Base-by-base conservation (phyloP, 768 basidiomycete genomes). In the Galerina marginata region DNA sequence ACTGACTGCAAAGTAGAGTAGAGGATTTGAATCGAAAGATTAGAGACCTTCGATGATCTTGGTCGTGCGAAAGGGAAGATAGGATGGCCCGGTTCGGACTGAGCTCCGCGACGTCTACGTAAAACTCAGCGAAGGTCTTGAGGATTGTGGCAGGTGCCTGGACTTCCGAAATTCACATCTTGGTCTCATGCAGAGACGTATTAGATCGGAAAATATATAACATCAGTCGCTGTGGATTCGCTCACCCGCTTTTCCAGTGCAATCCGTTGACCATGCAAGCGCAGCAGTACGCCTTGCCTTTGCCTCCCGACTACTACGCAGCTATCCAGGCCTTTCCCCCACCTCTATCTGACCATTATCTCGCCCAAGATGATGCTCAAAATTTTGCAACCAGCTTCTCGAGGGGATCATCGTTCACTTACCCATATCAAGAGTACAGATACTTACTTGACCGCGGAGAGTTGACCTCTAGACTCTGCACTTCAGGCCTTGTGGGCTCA, bases 201-300 rank as follows among this genome's bases (percentile, higher is more conserved):
- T 76, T 75, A 73, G 70, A 74, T 75, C 70, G 67, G 70, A 73
- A 72, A 79, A 80, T 80, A 81, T 81, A 81, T 80, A 81, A 79
- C 74, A 72, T 69, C 73, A 69, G 60, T 66, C 64, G 62, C 58
- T 66, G 48, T 63, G 65, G 66, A 67, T 67, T 69, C 70, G 55
- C 67, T 72, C 69, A 72, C 70, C 74, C 71, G 72, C 74, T 73
- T 74, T 71, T 71, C 64, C 67, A 65, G 61, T 69, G 62, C 71
- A 58, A 54, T 59, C 64, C 61, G 60, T 44, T 67, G 69, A 64
- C 69, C 64, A 79, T 79, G 79, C 76, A 81, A 65, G 67, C 72
- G 56, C 75, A 75, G 58, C 75, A 75, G 54, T 73, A 72, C 66
- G 62, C 52, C 64, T 57, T 67, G 65, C 67, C 69, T 65, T 69